Conservation (phyloP, 2,329 filamentous ascomycete genomes). For the Fusarium mundagurra region DNA sequence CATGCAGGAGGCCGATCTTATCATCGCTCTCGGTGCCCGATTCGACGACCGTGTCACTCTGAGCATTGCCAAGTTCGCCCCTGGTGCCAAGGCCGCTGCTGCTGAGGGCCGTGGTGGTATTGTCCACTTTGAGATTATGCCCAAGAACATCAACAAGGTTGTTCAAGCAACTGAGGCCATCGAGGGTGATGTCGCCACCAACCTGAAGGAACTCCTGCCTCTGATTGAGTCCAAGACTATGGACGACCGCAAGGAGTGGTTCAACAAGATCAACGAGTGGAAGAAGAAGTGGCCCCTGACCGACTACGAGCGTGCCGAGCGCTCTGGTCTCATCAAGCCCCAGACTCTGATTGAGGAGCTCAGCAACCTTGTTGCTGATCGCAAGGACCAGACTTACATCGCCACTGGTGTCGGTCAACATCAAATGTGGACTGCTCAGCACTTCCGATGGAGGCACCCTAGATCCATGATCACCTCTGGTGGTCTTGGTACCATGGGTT, state of each 20-base stretch:
- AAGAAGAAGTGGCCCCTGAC: conserved; percentile 89
- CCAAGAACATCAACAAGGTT: conserved; percentile 99
- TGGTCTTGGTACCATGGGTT: conserved; percentile 90
- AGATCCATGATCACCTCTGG: conserved; percentile 96
- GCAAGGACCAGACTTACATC: conserved; percentile 87
- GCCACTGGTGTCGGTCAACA: conserved; percentile 96
- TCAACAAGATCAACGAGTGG: conserved; percentile 88
- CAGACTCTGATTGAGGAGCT: conserved; percentile 93
- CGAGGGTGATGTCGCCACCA: conserved; percentile 88
- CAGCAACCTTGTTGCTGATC: conserved; percentile 75
- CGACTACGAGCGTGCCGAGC: conserved; percentile 81
- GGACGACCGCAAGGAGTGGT: conserved; percentile 82
- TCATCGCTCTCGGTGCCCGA: conserved; percentile 91
- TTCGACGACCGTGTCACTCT: conserved; percentile 96
- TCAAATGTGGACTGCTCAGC: conserved; percentile 98
- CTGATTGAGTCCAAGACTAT: conserved; percentile 70
- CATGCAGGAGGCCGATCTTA: conserved; percentile 95
- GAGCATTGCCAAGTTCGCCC: conserved; percentile 86
- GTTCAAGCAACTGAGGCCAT: conserved; percentile 95
- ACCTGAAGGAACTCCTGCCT: conserved; percentile 80
- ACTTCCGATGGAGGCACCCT: conserved; percentile 93
- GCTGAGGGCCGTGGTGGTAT: conserved; percentile 90
- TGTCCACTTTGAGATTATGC: conserved; percentile 97
- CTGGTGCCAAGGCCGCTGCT: conserved; percentile 85
- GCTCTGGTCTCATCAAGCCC: conserved; percentile 87